phyloP scores from a whole-genome alignment of 305 asterid genomes.

The Fraxinus angustifolia region DNA sequence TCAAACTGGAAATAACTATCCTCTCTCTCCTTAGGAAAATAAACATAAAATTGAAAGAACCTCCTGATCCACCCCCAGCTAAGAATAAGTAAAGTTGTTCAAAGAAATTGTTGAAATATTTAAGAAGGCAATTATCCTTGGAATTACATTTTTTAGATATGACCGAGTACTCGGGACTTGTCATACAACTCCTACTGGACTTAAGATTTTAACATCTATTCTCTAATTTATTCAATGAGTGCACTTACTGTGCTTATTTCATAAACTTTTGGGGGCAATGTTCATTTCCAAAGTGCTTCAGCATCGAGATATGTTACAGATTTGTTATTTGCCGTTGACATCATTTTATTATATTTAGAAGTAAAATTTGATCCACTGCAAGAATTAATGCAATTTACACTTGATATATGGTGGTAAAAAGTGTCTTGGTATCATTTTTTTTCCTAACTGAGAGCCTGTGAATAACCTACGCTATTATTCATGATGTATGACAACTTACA shows the following conservation, averaged over 20 bases:
- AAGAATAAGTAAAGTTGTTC: background rate
- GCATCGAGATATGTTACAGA: background rate
- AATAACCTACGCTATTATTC: background rate
- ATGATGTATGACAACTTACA: background rate
- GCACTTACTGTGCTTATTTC: background rate
- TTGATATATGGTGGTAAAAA: background rate
- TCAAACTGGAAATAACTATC: background rate
- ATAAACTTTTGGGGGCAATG: background rate
- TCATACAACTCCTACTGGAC: background rate
- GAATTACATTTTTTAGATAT: background rate
- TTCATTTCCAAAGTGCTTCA: background rate
- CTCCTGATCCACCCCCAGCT: background rate
- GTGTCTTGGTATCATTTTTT: background rate
- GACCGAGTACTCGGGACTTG: background rate
- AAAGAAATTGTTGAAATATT: background rate
- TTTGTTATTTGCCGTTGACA: background rate
- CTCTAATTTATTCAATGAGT: background rate
- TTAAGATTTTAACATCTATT: background rate
- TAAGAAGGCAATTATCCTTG: background rate
- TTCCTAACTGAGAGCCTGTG: background rate
- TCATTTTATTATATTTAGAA: background rate
- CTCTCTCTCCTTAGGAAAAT: slow-evolving; percentile 6
- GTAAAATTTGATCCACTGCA: background rate
- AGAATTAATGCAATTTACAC: background rate
- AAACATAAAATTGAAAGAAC: background rate